Base-by-base conservation (phyloP, 345 rosid genomes). In the Rhodamnia argentea region DNA sequence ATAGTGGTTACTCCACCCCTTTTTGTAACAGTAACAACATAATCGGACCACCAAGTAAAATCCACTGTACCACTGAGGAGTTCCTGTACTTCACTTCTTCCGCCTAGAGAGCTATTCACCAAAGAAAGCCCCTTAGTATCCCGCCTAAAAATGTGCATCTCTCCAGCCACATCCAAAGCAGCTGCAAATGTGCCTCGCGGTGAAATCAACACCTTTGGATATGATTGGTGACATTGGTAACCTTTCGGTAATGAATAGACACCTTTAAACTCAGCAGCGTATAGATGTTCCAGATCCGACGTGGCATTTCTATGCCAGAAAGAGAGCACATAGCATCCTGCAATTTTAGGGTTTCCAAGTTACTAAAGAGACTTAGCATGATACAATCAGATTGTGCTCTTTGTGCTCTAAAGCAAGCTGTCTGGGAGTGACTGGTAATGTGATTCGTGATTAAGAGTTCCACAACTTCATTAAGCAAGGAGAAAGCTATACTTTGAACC, bases 11-110 rank as follows among this genome's bases (percentile, higher is more conserved):
- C 85, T 64, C 98, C 98, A 26, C 90, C 89, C 84, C 87, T 88
- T 89, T 91, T 96, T 82, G 91, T 92, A 86, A 96, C 82, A 87
- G 95, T 84, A 88, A 97, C 87, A 87, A 94, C 83, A 32, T 93
- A 93, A 84, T 94, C 96, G 85, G 96, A 95, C 99, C 99, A 97
- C 99, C 99, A 97, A 82, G 99, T 92, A 84, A 97, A 95, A 89
- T 97, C 99, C 64, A 87, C 88, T 76, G 90, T 86, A 87, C 91
- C 93, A 82, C 86, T 86, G 57, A 93, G 89, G 87, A 86, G 81
- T 52, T 92, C 93, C 86, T 75, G 54, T 81, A 84, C 55, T 64
- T 82, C 85, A 56, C 83, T 82, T 44, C 88, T 75, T 75, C 52
- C 75, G 52, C 86, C 87, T 87, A 88, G 89, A 70, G 89, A 85